Percentiles rank a stretch among this genome's conserved stretches.
These are phyloP conservation scores for Trametes meyenii DNA, from an alignment of 768 basidiomycete genomes.

Conservation along the genomic window DNA sequence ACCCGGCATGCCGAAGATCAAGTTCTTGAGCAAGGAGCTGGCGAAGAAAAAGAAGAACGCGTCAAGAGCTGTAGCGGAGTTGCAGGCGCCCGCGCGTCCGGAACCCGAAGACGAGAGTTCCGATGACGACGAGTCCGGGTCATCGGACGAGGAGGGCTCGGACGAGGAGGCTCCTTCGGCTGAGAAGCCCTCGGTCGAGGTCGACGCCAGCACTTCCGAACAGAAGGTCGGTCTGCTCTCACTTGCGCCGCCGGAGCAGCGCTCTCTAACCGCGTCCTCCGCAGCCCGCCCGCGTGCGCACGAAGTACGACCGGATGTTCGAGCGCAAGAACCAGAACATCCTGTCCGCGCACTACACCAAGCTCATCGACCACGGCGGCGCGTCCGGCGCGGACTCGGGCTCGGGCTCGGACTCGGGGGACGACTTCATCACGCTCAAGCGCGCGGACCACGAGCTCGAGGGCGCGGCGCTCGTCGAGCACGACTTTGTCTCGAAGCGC, in stretches of 20 bases:
- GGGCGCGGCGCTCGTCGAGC: conserved; percentile 37
- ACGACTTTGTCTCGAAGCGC: conserved; percentile 77
- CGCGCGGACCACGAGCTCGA: conserved; percentile 83
- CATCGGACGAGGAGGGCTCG: conserved; percentile 23
- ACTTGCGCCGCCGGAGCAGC: neutral
- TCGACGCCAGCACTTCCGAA: conserved; percentile 30
- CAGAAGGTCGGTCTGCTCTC: conserved; percentile 47
- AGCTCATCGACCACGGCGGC: conserved; percentile 74
- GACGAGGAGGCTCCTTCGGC: conserved; percentile 34
- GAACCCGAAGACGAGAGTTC: conserved; percentile 29
- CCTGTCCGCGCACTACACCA: conserved; percentile 86
- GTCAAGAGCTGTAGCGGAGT: conserved; percentile 45
- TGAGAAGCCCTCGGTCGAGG: neutral
- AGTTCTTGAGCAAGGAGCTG: conserved; percentile 70
- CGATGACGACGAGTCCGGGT: conserved; percentile 29
- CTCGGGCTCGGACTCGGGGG: too few relatives aligned
- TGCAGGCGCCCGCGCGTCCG: conserved; percentile 35
- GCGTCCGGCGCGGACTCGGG: too few relatives aligned
- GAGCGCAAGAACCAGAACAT: conserved; percentile 94
- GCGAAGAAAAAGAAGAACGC: conserved; percentile 81
- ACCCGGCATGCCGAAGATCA: conserved; percentile 95
- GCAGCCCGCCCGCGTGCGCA: conserved; percentile 57
- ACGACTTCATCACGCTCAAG: conserved; percentile 94
- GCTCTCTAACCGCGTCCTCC: neutral
- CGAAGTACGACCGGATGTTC: conserved; percentile 98